Conservation (phyloP, 208 protist species). For the Trypanosoma mega region DNA sequence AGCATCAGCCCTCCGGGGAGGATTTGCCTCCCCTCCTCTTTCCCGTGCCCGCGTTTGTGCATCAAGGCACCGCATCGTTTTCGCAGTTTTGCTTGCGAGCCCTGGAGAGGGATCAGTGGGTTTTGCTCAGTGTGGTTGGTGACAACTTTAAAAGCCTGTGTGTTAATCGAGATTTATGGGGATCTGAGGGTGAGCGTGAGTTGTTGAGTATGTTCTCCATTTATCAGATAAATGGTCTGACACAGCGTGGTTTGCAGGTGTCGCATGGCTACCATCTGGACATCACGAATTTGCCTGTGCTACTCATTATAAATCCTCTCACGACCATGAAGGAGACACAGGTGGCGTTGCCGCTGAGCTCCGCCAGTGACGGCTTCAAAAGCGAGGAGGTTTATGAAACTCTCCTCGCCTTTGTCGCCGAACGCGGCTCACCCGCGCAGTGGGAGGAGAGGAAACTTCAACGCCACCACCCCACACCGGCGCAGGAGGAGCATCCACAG, state of each 20-base stretch:
- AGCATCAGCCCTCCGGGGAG: constrained; percentile 18
- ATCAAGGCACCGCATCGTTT: constrained; percentile 30
- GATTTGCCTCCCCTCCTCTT: constrained; percentile 25
- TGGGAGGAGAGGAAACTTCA: constrained; percentile 23
- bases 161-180: constrained; percentile 77
- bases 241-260: constrained; percentile 34
- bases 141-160: constrained; percentile 56
- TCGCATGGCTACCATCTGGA: constrained; percentile 45
- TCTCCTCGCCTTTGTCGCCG: constrained; percentile 25
- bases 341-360: constrained; percentile 32
- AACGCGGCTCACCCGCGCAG: constrained; percentile 38
- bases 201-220: constrained; percentile 39
- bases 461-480: constrained; percentile 12
- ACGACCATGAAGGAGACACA: constrained; percentile 48
- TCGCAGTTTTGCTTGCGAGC: constrained; percentile 42
- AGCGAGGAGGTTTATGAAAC: constrained; percentile 37
- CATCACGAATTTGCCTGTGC: constrained; percentile 27
- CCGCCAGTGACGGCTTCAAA: constrained; percentile 32
- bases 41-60: constrained; percentile 48
- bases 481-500: no score
- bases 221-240: constrained; percentile 53
- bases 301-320: constrained; percentile 75
- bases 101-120: constrained; percentile 44
- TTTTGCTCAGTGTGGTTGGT: constrained; percentile 56
- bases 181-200: constrained; percentile 34